Evolutionary conservation across 2,329 filamentous ascomycete genomes (phyloP).

Genomic region (Neopestalotiopsis rosae): DNA sequence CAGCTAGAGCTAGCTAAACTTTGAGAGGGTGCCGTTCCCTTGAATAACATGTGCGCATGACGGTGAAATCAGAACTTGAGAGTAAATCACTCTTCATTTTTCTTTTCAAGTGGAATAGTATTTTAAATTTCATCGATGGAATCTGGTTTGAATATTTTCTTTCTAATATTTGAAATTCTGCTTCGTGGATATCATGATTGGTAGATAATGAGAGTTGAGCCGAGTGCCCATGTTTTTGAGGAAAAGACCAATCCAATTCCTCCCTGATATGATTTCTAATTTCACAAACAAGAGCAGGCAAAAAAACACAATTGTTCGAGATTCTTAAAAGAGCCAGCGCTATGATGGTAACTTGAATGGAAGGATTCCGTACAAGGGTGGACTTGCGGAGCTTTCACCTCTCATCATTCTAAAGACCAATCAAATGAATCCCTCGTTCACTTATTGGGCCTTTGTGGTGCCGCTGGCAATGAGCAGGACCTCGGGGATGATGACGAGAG

Average conservation of each 20-base stretch:
- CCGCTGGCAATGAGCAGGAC: slow-evolving; percentile 46
- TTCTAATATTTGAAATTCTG: neutral
- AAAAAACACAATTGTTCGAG: neutral
- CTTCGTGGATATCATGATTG: neutral
- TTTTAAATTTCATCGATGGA: too few species aligned
- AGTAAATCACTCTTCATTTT: too few species aligned
- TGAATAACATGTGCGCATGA: too few species aligned
- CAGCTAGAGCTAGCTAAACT: too few species aligned
- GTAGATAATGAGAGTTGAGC: neutral
- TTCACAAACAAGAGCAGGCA: neutral
- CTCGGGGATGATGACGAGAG: slow-evolving; percentile 57
- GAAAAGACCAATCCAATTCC: neutral
- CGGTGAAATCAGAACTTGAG: too few species aligned
- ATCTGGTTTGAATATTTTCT: too few species aligned
- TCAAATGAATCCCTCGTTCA: neutral
- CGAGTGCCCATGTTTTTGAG: neutral
- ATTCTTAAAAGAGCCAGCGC: neutral
- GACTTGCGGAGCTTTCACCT: neutral
- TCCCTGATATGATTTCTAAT: neutral
- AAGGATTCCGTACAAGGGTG: neutral
- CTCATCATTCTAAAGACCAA: too few species aligned
- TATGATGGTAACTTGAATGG: neutral
- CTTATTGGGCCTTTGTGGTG: slow-evolving; percentile 30
- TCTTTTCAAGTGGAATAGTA: too few species aligned
- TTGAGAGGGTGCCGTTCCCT: too few species aligned